Base-by-base conservation (phyloP, 768 basidiomycete genomes). In the Pleurotus giganteus region DNA sequence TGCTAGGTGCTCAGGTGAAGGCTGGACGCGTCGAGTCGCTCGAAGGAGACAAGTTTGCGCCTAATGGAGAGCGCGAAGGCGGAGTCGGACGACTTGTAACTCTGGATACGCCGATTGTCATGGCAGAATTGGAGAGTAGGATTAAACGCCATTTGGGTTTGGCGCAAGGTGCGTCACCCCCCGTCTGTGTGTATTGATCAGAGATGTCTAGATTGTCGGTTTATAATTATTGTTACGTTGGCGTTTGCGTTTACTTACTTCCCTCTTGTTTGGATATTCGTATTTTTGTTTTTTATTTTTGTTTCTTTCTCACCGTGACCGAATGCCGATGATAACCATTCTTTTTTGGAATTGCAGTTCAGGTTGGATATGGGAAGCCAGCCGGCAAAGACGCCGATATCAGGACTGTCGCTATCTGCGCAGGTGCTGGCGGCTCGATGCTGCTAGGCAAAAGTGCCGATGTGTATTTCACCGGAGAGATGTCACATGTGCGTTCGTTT, bases 391-490 rank as follows among this genome's bases (percentile, higher is more conserved):
- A 51, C 34, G 49, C 32, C 4, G 61, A 68, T 58, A 63, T 88
- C 47, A 70, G 73, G 54, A 83, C 84, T 26, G 80, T 97, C 55
- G 94, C 91, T 49, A 86, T 98, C 57, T 97, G 95, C 69, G 94
- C 94, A 31, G 96, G 96, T 31, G 87, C 88, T 26, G 95, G 94
- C 46, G 89, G 83, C 1, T 87, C 86, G 41, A 76, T 95, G 67
- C 79, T 98, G 45, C 69, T 76, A 17, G 86, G 83, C 46, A 76
- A 82, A 34, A 70, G 81, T 43, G 94, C 94, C 34, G 94, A 97
- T 68, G 81, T 94, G 23, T 93, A 90, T 68, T 78, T 94, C 63
- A 98, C 96, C 2, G 96, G 96, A 7, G 94, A 98, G 73, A 91
- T 95, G 89, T 68, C 80, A 17, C 94, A 96, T 70, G 91, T 93